These are phyloP conservation scores for Cystoisospora suis DNA, from an alignment of 169 alveolate species.

Conservation along the genomic window DNA sequence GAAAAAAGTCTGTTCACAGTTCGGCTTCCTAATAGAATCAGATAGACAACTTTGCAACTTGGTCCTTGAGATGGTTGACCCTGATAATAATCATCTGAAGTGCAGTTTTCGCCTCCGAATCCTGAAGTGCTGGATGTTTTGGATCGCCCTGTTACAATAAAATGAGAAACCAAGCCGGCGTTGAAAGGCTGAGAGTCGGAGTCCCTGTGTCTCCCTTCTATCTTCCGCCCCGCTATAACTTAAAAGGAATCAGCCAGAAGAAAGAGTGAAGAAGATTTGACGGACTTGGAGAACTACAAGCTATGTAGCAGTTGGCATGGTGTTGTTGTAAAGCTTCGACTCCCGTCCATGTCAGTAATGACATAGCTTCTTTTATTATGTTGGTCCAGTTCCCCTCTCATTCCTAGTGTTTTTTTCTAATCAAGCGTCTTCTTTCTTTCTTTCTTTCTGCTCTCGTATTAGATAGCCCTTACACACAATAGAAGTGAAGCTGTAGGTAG, in stretches of 20 bases:
- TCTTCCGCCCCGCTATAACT: background rate
- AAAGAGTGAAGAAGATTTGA: background rate
- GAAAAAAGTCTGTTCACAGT: background rate
- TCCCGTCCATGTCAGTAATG: background rate
- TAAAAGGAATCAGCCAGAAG: background rate
- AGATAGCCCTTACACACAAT: background rate
- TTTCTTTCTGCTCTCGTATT: background rate
- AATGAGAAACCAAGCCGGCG: background rate
- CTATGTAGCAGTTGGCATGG: background rate
- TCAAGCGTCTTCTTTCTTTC: background rate
- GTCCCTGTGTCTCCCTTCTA: background rate
- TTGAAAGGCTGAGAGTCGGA: background rate
- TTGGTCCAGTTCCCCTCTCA: background rate
- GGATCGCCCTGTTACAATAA: background rate
- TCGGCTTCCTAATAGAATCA: background rate
- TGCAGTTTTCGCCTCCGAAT: no score
- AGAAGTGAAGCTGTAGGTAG: background rate
- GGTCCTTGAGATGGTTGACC: no score
- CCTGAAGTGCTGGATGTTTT: background rate
- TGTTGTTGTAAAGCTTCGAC: background rate
- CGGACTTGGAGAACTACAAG: background rate
- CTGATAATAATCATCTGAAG: no score
- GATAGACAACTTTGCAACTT: background rate
- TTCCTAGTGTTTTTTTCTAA: background rate
- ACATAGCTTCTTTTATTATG: background rate